Evolutionary conservation across 2,329 filamentous ascomycete species (phyloP), one percentile per base, ranked within the genome.

Genomic region (Pseudogymnoascus sp.): DNA sequence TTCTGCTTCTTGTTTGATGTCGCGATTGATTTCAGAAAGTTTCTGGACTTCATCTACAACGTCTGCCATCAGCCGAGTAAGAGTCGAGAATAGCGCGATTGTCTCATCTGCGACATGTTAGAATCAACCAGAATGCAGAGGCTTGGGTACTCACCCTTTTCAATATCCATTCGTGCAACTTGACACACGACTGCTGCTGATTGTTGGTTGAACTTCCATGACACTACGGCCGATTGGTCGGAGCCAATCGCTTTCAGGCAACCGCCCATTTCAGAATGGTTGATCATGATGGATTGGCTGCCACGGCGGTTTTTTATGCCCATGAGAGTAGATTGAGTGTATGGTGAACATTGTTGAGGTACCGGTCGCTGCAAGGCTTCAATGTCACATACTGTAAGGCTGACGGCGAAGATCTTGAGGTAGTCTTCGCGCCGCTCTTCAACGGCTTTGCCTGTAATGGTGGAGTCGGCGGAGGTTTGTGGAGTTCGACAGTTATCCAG

Each of bases 361-460:
- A 83, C 73, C 1, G 71, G 62, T 13, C 79, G 76, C 9, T 78
- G 77, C 2, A 82, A 80, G 18, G 78, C 79, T 9, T 77, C 75
- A 6, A 87, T 76, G 68, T 88, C 85, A 66, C 86, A 89, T 7
- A 87, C 75, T 9, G 86, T 84, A 13, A 88, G 75, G 48, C 84
- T 80, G 7, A 82, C 81, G 1, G 85, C 84, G 65, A 86, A 88
- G 33, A 83, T 76, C 4, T 82, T 82, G 65, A 80, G 82, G 64
- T 75, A 73, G 61, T 72, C 71, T 61, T 79, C 79, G 40, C 80
- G 71, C 1, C 67, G 65, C 59, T 69, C 58, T 18, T 69, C 52
- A 58, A 72, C 67, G 60, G 70, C 67, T 3, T 68, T 68, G 21
- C 66, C 67, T 18, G 70, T 58, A 60, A 70, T 67, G 58, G 64